Base-by-base conservation (phyloP, 192 early-diverging fungal genomes). In the Geranomyces variabilis region DNA sequence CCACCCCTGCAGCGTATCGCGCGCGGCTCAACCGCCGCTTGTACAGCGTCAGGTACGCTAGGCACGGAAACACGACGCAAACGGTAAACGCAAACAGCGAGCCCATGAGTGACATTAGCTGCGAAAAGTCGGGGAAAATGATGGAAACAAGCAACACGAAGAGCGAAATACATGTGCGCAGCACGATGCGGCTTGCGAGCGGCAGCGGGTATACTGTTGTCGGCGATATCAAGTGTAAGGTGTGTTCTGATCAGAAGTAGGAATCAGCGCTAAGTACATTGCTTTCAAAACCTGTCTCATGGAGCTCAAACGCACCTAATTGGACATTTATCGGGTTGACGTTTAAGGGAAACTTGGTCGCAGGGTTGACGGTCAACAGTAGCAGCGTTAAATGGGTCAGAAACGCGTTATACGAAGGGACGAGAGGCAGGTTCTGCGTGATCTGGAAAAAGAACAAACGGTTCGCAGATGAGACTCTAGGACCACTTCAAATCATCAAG, bases 321-420 rank as follows among this genome's bases (percentile, higher is more conserved):
- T 61, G 34, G 21, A 53, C 36, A 57, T 80, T 84, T 22, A 92
- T 76, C 26, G 90, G 90, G 19, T 83, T 88, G 44, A 90, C 51
- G 49, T 79, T 86, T 15, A 92, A 67, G 15, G 87, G 85, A 68
- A 87, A 92, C 67, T 92, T 92, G 29, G 90, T 90, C 43, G 89
- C 57, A 9, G 90, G 90, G 30, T 90, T 92, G 31, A 91, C 65
- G 14, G 86, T 85, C 29, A 89, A 80, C 6, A 92, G 71, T 56
- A 76, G 81, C 47, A 92, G 57, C 17, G 88, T 91, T 6, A 89
- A 31, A 34, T 76, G 57, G 34, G 84, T 91, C 14, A 91, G 67
- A 47, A 77, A 19, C 41, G 55, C 56, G 29, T 81, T 80, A 62
- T 82, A 91, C 2, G 80, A 79, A 9, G 86, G 80, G 34, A 88